phyloP scores from a whole-genome alignment of 495 filamentous ascomycete species.

The Penicillium manginii region DNA sequence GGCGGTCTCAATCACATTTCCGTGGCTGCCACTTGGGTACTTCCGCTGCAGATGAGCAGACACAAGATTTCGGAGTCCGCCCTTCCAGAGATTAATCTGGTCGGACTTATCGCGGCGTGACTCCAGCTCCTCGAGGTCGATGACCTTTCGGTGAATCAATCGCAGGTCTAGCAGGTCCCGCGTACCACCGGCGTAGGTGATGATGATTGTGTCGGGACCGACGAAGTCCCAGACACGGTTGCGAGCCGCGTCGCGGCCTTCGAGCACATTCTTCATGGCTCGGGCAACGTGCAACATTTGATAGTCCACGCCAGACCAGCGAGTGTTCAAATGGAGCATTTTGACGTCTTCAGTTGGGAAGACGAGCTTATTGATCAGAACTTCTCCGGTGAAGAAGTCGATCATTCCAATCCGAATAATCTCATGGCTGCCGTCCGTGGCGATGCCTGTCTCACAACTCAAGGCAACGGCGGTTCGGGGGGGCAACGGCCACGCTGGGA shows the following conservation, averaged over 20 bases:
- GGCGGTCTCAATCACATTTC: conserved; percentile 49
- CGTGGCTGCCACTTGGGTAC: conserved; percentile 30
- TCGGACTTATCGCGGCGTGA: neutral
- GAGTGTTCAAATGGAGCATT: conserved; percentile 45
- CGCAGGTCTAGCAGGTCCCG: conserved; percentile 34
- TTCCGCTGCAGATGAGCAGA: conserved; percentile 28
- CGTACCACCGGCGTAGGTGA: conserved; percentile 31
- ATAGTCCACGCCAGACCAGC: conserved; percentile 39
- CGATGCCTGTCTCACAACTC: conserved; percentile 55
- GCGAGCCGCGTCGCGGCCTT: conserved; percentile 37
- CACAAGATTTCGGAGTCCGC: conserved; percentile 34
- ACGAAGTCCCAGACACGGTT: conserved; percentile 37
- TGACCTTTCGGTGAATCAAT: conserved; percentile 27
- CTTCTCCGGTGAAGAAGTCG: conserved; percentile 47
- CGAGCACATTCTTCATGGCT: conserved; percentile 16
- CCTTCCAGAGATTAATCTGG: conserved; percentile 1
- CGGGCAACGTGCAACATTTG: conserved; percentile 27
- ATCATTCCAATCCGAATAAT: conserved; percentile 47
- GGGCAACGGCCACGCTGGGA: neutral
- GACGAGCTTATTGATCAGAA: conserved; percentile 49
- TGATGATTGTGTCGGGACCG: conserved; percentile 38
- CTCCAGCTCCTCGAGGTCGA: conserved; percentile 36
- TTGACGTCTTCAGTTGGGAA: conserved; percentile 26
- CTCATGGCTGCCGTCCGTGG: conserved; percentile 31
- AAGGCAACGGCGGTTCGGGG: conserved; percentile 40